Conservation (phyloP, 495 filamentous ascomycete species). For the Xylaria curta region DNA sequence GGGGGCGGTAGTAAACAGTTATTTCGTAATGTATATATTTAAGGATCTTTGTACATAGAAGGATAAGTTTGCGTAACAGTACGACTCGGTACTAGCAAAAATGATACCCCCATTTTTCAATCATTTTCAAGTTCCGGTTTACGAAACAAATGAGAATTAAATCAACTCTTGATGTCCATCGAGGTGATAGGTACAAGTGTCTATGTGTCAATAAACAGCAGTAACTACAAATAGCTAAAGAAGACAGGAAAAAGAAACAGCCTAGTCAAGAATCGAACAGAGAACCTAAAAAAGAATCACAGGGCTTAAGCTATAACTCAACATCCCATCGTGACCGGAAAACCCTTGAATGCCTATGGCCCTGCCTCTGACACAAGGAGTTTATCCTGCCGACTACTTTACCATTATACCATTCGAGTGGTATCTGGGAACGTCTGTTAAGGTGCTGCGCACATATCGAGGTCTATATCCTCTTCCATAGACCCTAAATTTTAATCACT, state of each 20-base stretch:
- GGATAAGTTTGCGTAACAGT: conserved; percentile 7
- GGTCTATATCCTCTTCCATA: not conserved
- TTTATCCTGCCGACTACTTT: conserved; percentile 3
- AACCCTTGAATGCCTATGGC: conserved; percentile 7
- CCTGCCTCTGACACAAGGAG: conserved; percentile 1
- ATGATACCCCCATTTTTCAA: conserved; percentile 4
- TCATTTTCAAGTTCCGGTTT: not conserved
- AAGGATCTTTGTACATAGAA: not conserved
- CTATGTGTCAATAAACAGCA: not conserved
- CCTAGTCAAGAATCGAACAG: not conserved
- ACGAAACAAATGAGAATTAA: not conserved
- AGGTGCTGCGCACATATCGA: not conserved
- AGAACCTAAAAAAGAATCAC: conserved; percentile 6
- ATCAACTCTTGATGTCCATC: not conserved
- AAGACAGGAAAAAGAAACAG: not conserved
- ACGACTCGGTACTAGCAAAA: not conserved
- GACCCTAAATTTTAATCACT: not conserved
- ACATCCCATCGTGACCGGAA: conserved; percentile 3
- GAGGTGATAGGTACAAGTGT: not conserved
- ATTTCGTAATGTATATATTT: not conserved
- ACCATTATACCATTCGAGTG: not conserved
- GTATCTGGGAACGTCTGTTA: not conserved
- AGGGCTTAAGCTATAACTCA: conserved; percentile 5
- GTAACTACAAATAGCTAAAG: too few species aligned
- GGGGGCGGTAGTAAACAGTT: not conserved